phyloP scores from a whole-genome alignment of 2,329 filamentous ascomycete species.

The Periconia macrospinosa region DNA sequence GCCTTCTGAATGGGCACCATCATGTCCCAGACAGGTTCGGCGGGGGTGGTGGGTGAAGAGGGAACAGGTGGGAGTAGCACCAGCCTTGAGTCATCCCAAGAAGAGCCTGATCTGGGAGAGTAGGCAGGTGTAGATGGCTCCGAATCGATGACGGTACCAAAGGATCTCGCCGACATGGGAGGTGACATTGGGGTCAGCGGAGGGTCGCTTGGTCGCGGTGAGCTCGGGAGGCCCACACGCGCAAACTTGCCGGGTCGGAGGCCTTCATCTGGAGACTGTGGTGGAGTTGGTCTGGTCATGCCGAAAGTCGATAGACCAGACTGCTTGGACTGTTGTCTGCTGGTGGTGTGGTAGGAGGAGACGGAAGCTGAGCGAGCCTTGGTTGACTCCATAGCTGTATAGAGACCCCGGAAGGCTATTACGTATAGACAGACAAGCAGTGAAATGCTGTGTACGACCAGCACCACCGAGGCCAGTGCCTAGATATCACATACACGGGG shows the following conservation, averaged over 20 bases:
- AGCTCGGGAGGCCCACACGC: conserved; percentile 18
- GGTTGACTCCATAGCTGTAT: conserved; percentile 8
- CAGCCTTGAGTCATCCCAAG: conserved; percentile 32
- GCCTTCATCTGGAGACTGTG: conserved; percentile 25
- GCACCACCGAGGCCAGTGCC: neutral
- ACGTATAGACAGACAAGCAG: neutral
- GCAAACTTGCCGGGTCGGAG: conserved; percentile 33
- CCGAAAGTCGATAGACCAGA: conserved; percentile 31
- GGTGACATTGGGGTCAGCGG: conserved; percentile 31
- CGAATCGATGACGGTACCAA: conserved; percentile 41
- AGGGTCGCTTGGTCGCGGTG: conserved; percentile 17
- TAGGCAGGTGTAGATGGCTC: conserved; percentile 42
- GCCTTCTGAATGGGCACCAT: conserved; percentile 19
- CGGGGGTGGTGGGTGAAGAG: conserved; percentile 28
- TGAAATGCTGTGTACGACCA: neutral
- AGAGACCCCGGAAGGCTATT: neutral
- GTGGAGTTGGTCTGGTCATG: conserved; percentile 34
- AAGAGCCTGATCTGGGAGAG: conserved; percentile 30
- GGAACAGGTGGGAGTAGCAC: conserved; percentile 32
- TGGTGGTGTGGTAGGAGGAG: conserved; percentile 18
- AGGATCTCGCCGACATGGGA: conserved; percentile 39
- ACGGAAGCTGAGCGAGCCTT: conserved; percentile 24
- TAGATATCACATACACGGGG: neutral
- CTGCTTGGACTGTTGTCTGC: conserved; percentile 8
- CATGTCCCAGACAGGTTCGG: conserved; percentile 39